Conservation (phyloP, 2,329 filamentous ascomycete genomes). For the Coccinonectria pachysandricola region DNA sequence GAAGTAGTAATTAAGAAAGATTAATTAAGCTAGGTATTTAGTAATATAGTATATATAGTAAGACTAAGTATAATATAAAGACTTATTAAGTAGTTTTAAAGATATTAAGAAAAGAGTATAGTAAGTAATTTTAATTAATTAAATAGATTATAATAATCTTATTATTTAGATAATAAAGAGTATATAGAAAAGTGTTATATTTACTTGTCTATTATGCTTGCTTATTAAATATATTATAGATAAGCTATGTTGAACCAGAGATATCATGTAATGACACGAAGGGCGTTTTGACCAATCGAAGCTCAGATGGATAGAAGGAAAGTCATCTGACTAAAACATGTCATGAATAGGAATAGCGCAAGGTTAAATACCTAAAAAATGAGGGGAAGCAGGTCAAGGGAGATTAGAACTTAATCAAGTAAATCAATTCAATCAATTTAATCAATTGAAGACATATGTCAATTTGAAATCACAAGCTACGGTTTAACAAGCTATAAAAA, state of each 20-base stretch:
- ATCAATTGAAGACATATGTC: too few relatives aligned
- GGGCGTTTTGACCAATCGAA: too few relatives aligned
- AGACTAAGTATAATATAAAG: conserved; percentile 1
- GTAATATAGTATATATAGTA: neutral
- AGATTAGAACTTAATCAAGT: too few relatives aligned
- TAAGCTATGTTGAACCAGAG: neutral
- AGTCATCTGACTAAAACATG: conserved; percentile 9
- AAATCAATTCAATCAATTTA: too few relatives aligned
- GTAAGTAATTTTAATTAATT: neutral
- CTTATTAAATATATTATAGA: neutral
- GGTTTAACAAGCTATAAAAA: too few relatives aligned
- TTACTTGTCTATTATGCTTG: neutral
- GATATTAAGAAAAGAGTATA: neutral
- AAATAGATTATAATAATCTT: neutral
- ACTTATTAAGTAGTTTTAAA: too few relatives aligned
- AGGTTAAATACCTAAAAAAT: too few relatives aligned
- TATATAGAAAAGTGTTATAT: neutral
- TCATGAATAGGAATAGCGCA: too few relatives aligned
- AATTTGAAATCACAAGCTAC: too few relatives aligned
- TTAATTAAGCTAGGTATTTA: neutral
- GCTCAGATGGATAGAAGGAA: too few relatives aligned
- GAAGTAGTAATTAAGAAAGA: neutral
- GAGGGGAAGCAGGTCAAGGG: too few relatives aligned
- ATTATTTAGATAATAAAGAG: neutral
- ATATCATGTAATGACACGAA: conserved; percentile 13